Evolutionary conservation across 2,329 filamentous ascomycete genomes (phyloP).

Genomic region (Escovopsis sp.): DNA sequence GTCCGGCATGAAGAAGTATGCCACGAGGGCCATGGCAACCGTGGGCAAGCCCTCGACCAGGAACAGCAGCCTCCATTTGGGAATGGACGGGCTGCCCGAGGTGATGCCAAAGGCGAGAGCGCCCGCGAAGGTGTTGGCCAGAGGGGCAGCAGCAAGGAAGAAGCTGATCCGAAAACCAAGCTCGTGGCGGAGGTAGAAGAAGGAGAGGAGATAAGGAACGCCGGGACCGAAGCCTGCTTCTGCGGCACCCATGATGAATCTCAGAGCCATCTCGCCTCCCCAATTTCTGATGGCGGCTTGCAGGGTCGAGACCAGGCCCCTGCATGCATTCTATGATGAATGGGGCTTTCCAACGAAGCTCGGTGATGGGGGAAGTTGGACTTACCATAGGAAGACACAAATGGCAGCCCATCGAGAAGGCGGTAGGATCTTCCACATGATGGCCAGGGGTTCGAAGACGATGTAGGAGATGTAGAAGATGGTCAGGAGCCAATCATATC

Average conservation of each 20-base stretch:
- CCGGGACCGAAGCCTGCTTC: constrained; percentile 16
- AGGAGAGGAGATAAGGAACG: constrained; percentile 16
- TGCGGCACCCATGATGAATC: constrained; percentile 15
- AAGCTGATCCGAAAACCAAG: constrained; percentile 15
- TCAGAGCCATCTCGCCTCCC: constrained; percentile 10
- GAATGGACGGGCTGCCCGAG: constrained; percentile 12
- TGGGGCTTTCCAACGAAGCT: neutral
- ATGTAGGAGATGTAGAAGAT: constrained; percentile 14
- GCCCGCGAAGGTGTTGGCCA: constrained; percentile 20
- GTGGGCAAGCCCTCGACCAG: constrained; percentile 18
- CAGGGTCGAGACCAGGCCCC: constrained; percentile 9
- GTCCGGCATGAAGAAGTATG: constrained; percentile 18
- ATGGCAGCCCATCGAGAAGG: constrained; percentile 10
- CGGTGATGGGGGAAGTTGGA: constrained; percentile 12
- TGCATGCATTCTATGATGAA: neutral
- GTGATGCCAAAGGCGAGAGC: constrained; percentile 20
- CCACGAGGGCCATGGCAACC: constrained; percentile 13
- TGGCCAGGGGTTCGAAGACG: constrained; percentile 10
- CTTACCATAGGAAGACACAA: constrained; percentile 11
- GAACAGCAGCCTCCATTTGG: constrained; percentile 17
- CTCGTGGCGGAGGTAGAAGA: constrained; percentile 20
- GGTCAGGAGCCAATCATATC: constrained; percentile 14
- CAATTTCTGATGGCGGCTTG: constrained; percentile 10
- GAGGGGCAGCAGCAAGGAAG: constrained; percentile 15
- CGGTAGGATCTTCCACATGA: constrained; percentile 13